Base-by-base conservation (phyloP, 1,284 basidiomycete species). In the Boletus semigastroideus region DNA sequence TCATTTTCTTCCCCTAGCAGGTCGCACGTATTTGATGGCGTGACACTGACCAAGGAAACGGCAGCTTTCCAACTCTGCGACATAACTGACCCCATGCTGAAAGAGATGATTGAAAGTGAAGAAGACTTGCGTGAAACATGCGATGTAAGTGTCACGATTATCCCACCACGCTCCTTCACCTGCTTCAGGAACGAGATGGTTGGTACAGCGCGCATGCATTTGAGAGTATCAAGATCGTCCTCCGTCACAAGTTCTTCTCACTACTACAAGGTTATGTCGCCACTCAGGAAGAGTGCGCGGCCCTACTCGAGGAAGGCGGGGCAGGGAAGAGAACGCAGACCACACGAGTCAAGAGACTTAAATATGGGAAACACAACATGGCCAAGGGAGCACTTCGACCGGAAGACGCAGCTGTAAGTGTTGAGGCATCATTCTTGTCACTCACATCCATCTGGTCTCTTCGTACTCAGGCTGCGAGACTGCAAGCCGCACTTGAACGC, bases 1-100 rank as follows among this genome's bases (percentile, higher is more conserved):
- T 53, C 25, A 11, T 5, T 36, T 14, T 13, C 11, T 14, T 42
- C 34, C 37, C 25, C 5, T 51, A 83, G 79, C 57, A 80, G 75
- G 55, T 87, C 87, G 1, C 93, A 98, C 69, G 80, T 93, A 34
- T 99, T 98, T 64, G 93, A 99, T 67, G 97, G 96, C 0, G 68
- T 82, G 54, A 82, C 82, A 6, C 70, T 91, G 31, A 84, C 87
- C 49, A 87, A 87, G 56, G 87, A 93, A 67, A 86, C 90, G 0
- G 92, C 92, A 7, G 90, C 93, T 17, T 99, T 93, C 70, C 95
- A 98, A 69, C 76, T 99, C 7, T 91, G 90, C 68, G 96, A 99
- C 68, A 90, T 99, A 54, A 72, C 77, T 11, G 97, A 98, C 67
- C 83, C 86, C 1, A 83, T 93, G 78, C 72, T 96, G 46, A 81